These are phyloP conservation scores for Eucalyptus sp. DNA, from an alignment of 345 rosid genomes.

Conservation along the genomic window DNA sequence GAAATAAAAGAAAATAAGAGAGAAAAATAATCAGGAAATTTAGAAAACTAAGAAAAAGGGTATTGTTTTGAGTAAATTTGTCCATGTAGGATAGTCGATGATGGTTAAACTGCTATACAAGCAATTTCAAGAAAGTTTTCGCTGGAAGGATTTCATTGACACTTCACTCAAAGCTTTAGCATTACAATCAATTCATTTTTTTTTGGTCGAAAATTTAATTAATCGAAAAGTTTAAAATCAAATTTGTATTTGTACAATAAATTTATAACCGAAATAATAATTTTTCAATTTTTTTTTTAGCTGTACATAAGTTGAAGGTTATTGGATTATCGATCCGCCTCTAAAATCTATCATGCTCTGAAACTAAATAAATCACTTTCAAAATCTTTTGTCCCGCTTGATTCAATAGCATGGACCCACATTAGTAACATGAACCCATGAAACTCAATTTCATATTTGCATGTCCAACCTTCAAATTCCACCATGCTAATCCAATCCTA, in stretches of 20 bases:
- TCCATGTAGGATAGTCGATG: neutral
- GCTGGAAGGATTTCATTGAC: neutral
- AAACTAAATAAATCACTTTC: neutral
- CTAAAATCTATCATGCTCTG: neutral
- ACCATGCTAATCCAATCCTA: neutral
- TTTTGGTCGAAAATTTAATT: neutral
- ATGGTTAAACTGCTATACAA: no score
- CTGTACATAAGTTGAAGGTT: neutral
- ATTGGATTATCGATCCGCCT: neutral
- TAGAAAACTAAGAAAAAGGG: no score
- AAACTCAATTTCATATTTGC: neutral
- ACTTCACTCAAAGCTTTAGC: neutral
- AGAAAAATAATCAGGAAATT: no score
- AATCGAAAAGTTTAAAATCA: neutral
- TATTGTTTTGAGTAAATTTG: no score
- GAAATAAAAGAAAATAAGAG: no score
- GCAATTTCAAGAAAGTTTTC: neutral
- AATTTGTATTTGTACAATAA: neutral
- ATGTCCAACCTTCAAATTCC: neutral
- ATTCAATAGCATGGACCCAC: neutral
- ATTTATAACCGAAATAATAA: no score
- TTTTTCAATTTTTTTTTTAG: no score
- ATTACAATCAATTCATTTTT: neutral
- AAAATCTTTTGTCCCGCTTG: neutral
- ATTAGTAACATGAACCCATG: neutral